Percentiles rank a stretch among this genome's conserved stretches.
These are phyloP conservation scores for Phytophthora citricola DNA, from an alignment of 352 stramenopile genomes.

Conservation along the genomic window DNA sequence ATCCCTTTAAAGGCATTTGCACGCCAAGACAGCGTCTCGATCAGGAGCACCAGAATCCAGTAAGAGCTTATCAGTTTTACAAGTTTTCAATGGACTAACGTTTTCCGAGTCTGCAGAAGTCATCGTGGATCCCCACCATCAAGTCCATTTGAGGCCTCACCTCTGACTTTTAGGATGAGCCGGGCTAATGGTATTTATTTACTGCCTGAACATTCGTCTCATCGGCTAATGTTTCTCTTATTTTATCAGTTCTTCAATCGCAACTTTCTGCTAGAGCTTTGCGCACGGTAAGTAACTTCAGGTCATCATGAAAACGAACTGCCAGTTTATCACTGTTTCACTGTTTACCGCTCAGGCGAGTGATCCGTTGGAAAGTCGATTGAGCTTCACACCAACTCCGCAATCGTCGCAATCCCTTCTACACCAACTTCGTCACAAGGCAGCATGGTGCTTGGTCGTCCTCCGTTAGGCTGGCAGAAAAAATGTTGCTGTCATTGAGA, in stretches of 20 bases:
- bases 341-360: constrained; percentile 3
- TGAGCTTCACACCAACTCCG: constrained; percentile 14
- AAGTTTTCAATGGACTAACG: constrained; percentile 8
- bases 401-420: constrained; percentile 29
- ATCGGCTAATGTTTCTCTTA: constrained; percentile 1
- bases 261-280: constrained; percentile 23
- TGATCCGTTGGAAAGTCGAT: not conserved
- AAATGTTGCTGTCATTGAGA: constrained; percentile 29
- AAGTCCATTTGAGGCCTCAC: constrained; percentile 21
- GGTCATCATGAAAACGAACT: not conserved
- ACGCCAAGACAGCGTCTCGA: not conserved
- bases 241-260: constrained; percentile 32
- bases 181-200: constrained; percentile 36
- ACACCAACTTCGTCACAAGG: constrained; percentile 46
- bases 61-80: constrained; percentile 13
- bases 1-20: constrained; percentile 16
- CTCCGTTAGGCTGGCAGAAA: constrained; percentile 54
- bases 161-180: constrained; percentile 42
- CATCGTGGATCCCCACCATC: constrained; percentile 1
- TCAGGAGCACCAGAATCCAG: constrained; percentile 3
- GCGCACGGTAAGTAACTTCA: constrained; percentile 4
- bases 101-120: constrained; percentile 7
- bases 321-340: constrained; percentile 2
- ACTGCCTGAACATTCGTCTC: not conserved
- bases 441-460: constrained; percentile 43